Evolutionary conservation across 371 early-diverging fungal genomes (phyloP).

Genomic region (Mucor mucedo): DNA sequence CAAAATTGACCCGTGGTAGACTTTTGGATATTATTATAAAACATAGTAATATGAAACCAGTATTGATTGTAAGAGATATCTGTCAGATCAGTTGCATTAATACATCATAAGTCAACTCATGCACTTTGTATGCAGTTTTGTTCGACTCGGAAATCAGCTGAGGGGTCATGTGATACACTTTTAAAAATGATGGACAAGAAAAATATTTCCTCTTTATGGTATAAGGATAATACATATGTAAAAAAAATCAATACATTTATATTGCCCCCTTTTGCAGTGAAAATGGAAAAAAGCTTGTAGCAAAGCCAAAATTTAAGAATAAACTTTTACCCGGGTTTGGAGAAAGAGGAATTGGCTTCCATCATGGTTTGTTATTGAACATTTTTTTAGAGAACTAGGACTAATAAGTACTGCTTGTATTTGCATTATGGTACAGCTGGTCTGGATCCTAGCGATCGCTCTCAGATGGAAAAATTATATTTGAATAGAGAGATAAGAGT

Average conservation of each 20-base stretch:
- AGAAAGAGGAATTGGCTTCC: slow-evolving; percentile 70
- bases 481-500: slow-evolving; percentile 60
- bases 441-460: slow-evolving; percentile 65
- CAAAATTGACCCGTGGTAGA: slow-evolving; percentile 28
- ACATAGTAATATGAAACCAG: slow-evolving; percentile 62
- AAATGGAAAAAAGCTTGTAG: too few relatives aligned
- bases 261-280: not conserved
- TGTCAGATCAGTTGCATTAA: not conserved
- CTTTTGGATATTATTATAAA: slow-evolving; percentile 64
- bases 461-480: slow-evolving; percentile 70
- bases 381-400: not conserved
- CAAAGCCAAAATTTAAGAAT: slow-evolving; percentile 25
- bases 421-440: slow-evolving; percentile 55
- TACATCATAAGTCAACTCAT: slow-evolving; percentile 1
- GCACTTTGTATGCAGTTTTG: slow-evolving; percentile 60
- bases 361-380: slow-evolving; percentile 58
- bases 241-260: not conserved
- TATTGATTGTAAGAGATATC: slow-evolving; percentile 62
- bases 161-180: slow-evolving; percentile 64
- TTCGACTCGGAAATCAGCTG: slow-evolving; percentile 72
- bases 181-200: slow-evolving; percentile 37
- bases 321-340: slow-evolving; percentile 46
- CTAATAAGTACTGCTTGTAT: too few relatives aligned
- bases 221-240: not conserved
- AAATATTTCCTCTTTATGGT: slow-evolving; percentile 29